Conservation (phyloP, 1,284 basidiomycete genomes). For the Pascua guehoae region DNA sequence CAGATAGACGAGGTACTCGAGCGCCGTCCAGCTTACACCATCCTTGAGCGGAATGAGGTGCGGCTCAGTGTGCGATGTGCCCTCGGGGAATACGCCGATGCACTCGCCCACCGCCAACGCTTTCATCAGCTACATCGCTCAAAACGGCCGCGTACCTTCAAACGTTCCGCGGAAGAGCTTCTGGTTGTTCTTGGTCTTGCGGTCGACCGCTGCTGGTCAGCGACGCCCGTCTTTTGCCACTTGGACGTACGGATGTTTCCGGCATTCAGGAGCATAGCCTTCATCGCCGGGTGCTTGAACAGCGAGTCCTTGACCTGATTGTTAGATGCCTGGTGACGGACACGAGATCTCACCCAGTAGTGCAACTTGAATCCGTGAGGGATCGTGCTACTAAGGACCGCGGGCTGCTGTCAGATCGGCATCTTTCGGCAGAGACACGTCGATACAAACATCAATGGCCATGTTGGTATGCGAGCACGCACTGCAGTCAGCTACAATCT, state of each 20-base stretch:
- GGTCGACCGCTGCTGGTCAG: conserved; percentile 66
- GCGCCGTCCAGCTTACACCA: conserved; percentile 89
- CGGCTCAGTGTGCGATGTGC: conserved; percentile 71
- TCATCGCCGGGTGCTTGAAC: conserved; percentile 70
- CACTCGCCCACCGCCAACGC: conserved; percentile 71
- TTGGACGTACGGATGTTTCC: conserved; percentile 66
- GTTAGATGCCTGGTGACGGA: not conserved
- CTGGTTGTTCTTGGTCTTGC: conserved; percentile 84
- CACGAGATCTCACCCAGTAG: conserved; percentile 75
- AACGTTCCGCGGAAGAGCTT: conserved; percentile 86
- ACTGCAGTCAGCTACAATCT: conserved; percentile 50
- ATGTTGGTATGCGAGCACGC: conserved; percentile 86
- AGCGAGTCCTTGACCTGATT: conserved; percentile 55
- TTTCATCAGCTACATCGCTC: conserved; percentile 2
- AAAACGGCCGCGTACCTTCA: conserved; percentile 51
- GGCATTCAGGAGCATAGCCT: conserved; percentile 74
- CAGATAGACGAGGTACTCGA: conserved; percentile 84
- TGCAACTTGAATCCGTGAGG: conserved; percentile 57
- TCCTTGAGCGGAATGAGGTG: conserved; percentile 91
- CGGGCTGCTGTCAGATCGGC: conserved; percentile 30
- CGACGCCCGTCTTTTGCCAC: not conserved
- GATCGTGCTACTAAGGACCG: conserved; percentile 43
- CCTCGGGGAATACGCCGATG: conserved; percentile 92
- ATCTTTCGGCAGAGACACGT: conserved; percentile 8
- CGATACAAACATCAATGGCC: conserved; percentile 74